Base-by-base conservation (phyloP, 352 stramenopile species). In the Globisporangium okanoganense region DNA sequence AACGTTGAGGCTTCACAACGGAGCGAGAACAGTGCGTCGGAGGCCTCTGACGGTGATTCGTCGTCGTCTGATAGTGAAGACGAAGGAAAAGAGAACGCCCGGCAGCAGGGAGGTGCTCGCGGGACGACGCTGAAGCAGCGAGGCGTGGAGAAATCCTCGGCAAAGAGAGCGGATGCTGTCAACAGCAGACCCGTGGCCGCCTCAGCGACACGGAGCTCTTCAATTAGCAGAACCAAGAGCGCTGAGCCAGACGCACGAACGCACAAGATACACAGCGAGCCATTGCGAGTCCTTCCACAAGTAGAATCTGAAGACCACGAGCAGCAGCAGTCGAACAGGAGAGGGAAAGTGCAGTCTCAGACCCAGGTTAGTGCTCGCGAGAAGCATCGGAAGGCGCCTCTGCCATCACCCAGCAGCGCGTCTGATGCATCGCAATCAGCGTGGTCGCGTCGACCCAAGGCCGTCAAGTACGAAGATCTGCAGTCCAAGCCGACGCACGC, bases 21-120 rank as follows among this genome's bases (percentile, higher is more conserved):
- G n/a, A 16, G 51, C 14, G 40, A 52, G 1, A 43, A 12, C 13
- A 64, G 58, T 22, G 25, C 8, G 2, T 48, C 51, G 5, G 50
- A 40, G 5, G 53, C 41, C 1, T 49, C 59, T 18, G 57, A 54
- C n/a, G 48, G 29, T 9, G 16, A 35, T 20, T 31, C 18, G 5
- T 10, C 41, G 20, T 36, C 43, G 45, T 24, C 12, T 16, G 33
- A 58, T 13, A 40, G 57, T 12, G 13, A 31, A 5, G 22, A 16
- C 2, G 54, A 65, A 54, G 60, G 56, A 16, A 60, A 65, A 24
- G 60, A 64, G 36, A 64, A 64, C 18, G 27, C 24, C 12, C 41
- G 10, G 18, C 22, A 25, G 3, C 54, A 60, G 40, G 25, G 16
- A 5, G 20, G 13, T 27, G 22, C 12, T 10, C 38, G 54, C 41